These are phyloP conservation scores for Chamaenerion angustifolium DNA, from an alignment of 345 rosid genomes.

Conservation along the genomic window DNA sequence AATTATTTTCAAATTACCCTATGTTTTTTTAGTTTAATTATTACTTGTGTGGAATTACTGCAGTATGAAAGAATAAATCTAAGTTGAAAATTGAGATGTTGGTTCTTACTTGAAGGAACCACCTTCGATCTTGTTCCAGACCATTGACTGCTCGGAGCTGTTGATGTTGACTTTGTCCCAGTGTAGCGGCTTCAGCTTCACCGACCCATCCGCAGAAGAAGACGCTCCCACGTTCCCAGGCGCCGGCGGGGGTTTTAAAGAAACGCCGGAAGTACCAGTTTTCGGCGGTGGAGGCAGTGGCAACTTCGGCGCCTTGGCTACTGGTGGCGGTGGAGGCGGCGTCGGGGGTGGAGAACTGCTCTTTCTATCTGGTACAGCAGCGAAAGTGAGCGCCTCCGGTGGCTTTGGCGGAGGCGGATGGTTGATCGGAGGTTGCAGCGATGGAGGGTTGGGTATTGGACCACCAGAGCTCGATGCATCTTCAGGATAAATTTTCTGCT, in stretches of 20 bases:
- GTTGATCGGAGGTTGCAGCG: too few relatives aligned
- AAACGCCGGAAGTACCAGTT: not conserved
- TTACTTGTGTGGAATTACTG: too few relatives aligned
- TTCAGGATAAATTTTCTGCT: slow-evolving; percentile 3
- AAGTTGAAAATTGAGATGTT: too few relatives aligned
- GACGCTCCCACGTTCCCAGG: slow-evolving; percentile 18
- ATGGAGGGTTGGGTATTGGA: not conserved
- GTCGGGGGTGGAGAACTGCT: slow-evolving; percentile 21
- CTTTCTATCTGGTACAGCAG: slow-evolving; percentile 8
- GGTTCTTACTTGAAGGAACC: slow-evolving; percentile 70
- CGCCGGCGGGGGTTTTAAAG: slow-evolving; percentile 25
- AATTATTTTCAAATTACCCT: too few relatives aligned
- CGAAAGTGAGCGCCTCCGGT: slow-evolving; percentile 14
- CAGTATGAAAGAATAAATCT: too few relatives aligned
- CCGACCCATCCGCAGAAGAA: slow-evolving; percentile 15
- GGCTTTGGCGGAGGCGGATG: not conserved
- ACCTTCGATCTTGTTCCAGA: slow-evolving; percentile 71
- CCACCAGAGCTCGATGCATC: too few relatives aligned
- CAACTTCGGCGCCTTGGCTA: slow-evolving; percentile 18
- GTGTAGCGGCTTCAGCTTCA: slow-evolving; percentile 77
- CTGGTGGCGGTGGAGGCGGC: slow-evolving; percentile 3
- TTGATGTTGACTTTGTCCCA: slow-evolving; percentile 75
- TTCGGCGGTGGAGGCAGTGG: slow-evolving; percentile 30
- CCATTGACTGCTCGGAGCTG: slow-evolving; percentile 60
- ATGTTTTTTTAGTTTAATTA: too few relatives aligned